phyloP scores from a whole-genome alignment of 2,329 filamentous ascomycete species.

The Colletotrichum sp. region DNA sequence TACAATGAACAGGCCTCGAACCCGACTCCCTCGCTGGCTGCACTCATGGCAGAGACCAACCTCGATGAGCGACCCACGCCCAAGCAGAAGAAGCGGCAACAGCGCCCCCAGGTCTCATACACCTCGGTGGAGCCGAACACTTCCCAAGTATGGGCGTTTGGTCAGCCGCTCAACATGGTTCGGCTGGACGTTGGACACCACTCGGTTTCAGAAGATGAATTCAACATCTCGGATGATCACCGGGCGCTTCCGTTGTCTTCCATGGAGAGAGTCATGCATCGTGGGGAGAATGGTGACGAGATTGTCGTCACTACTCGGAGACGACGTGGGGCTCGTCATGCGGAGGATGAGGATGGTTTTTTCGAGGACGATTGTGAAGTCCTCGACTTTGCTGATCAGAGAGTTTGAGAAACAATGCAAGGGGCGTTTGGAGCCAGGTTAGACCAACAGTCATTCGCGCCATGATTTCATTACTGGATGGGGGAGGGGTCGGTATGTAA shows the following conservation, averaged over 20 bases:
- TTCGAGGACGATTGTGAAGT: conserved; percentile 95
- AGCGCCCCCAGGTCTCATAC: conserved; percentile 24
- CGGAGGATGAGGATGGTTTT: conserved; percentile 74
- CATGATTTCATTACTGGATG: background rate
- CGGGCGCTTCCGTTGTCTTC: conserved; percentile 66
- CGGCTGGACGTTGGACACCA: conserved; percentile 59
- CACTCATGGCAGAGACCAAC: conserved; percentile 43
- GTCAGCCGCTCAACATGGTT: conserved; percentile 54
- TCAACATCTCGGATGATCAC: conserved; percentile 57
- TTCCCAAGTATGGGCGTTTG: conserved; percentile 60
- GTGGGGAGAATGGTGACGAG: conserved; percentile 70
- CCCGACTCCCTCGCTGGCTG: conserved; percentile 40
- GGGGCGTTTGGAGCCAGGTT: conserved; percentile 17
- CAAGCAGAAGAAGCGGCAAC: conserved; percentile 42
- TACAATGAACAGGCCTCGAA: conserved; percentile 46
- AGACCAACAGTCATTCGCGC: conserved; percentile 1
- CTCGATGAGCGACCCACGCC: conserved; percentile 42
- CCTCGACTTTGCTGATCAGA: conserved; percentile 81
- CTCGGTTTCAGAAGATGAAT: conserved; percentile 56
- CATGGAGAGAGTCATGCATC: conserved; percentile 67
- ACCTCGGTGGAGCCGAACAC: conserved; percentile 17
- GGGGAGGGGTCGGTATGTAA: background rate
- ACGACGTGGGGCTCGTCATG: conserved; percentile 58
- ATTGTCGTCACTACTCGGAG: conserved; percentile 83
- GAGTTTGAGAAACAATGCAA: conserved; percentile 51